These are phyloP conservation scores for Byssochlamys sp. DNA, from an alignment of 2,329 filamentous ascomycete species.

Conservation along the genomic window DNA sequence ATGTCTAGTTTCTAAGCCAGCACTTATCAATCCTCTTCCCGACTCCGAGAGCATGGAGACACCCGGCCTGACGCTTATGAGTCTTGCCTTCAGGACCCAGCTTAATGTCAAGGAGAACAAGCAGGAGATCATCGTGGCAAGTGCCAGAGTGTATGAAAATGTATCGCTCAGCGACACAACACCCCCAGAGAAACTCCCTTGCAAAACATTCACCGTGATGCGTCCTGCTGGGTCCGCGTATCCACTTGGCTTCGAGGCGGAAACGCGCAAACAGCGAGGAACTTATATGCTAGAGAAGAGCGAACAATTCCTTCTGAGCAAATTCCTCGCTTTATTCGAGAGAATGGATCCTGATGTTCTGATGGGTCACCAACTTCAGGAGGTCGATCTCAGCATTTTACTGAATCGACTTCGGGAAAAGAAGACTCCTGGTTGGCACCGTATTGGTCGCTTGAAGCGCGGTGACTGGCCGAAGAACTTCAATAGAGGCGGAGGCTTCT, in stretches of 20 bases:
- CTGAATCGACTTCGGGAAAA: constrained; percentile 78
- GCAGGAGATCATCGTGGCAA: constrained; percentile 87
- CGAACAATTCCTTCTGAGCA: constrained; percentile 73
- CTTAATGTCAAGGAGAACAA: constrained; percentile 91
- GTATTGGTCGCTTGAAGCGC: constrained; percentile 76
- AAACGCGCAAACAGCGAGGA: constrained; percentile 65
- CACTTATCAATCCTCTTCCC: constrained; percentile 60
- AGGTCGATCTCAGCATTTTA: constrained; percentile 87
- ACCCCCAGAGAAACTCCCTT: constrained; percentile 76
- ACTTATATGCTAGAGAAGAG: constrained; percentile 71
- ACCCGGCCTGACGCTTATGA: constrained; percentile 92
- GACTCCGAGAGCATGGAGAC: constrained; percentile 73
- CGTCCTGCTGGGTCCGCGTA: constrained; percentile 68
- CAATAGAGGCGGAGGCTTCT: constrained; percentile 77
- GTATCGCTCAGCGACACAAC: constrained; percentile 79
- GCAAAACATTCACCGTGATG: constrained; percentile 83
- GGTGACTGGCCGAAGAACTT: constrained; percentile 79
- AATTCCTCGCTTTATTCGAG: constrained; percentile 82
- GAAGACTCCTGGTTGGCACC: constrained; percentile 89
- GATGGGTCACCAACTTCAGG: constrained; percentile 89
- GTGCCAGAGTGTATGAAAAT: constrained; percentile 85
- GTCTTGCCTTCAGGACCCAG: constrained; percentile 73
- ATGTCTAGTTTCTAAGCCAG: constrained; percentile 68
- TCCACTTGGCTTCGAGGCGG: constrained; percentile 74
- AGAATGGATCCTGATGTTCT: constrained; percentile 86